Percentiles rank a stretch among this genome's conserved stretches.
These are phyloP conservation scores for Fusarium sp. DNA, from an alignment of 2,329 filamentous ascomycete genomes.

Conservation along the genomic window DNA sequence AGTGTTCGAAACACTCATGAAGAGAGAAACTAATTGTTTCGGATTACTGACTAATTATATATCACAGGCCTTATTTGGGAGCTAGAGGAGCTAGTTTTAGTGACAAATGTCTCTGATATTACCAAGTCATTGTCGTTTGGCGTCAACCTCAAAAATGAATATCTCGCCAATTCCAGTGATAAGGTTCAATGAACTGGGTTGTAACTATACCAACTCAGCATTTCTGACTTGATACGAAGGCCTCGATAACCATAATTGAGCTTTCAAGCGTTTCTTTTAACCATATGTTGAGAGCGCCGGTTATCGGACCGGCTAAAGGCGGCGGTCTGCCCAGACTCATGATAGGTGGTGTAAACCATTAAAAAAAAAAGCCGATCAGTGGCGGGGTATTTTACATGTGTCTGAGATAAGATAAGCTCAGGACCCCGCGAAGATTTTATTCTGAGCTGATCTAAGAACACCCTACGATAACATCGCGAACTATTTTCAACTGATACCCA, in stretches of 20 bases:
- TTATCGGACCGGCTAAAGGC: constrained; percentile 15
- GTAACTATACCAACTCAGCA: background rate
- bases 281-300: constrained; percentile 1
- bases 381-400: constrained; percentile 19
- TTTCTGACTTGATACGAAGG: background rate
- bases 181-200: background rate
- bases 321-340: constrained; percentile 1
- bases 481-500: constrained; percentile 17
- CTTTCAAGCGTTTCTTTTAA: background rate
- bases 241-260: background rate
- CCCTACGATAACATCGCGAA: constrained; percentile 27
- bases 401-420: constrained; percentile 46
- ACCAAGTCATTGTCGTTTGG: background rate
- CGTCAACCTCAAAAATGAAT: background rate
- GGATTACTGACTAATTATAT: too few relatives aligned
- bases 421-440: constrained; percentile 54
- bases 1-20: background rate
- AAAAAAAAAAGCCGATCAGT: constrained; percentile 22
- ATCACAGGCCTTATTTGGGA: too few relatives aligned
- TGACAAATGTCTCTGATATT: background rate
- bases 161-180: background rate
- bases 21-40: background rate
- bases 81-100: background rate
- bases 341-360: background rate
- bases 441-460: constrained; percentile 31